Conservation (phyloP, 1,284 basidiomycete genomes). For the Tetrapyrgos nigripes region DNA sequence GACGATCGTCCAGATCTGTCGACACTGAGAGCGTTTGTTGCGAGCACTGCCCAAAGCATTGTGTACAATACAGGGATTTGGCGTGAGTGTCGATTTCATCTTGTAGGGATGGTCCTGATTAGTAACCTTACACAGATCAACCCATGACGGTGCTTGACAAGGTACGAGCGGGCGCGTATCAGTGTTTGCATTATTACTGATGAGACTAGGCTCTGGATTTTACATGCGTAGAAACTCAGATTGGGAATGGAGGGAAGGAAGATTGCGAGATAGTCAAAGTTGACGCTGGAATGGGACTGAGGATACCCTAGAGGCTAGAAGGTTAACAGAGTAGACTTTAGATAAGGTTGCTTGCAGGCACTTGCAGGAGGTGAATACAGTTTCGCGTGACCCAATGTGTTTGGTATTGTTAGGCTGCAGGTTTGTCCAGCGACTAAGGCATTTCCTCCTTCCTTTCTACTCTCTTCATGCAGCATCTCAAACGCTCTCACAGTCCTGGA, state of each 20-base stretch:
- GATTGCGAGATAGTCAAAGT: slow-evolving; percentile 84
- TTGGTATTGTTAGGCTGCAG: too few relatives aligned
- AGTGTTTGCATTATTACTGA: slow-evolving; percentile 13
- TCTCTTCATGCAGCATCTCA: slow-evolving; percentile 64
- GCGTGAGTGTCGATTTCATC: slow-evolving; percentile 65
- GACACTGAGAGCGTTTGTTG: slow-evolving; percentile 83
- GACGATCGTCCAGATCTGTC: slow-evolving; percentile 80
- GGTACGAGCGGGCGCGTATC: slow-evolving; percentile 43
- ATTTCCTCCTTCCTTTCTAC: slow-evolving; percentile 20
- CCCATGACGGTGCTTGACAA: slow-evolving; percentile 82
- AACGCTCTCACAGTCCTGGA: slow-evolving; percentile 65
- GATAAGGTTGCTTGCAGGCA: too few relatives aligned
- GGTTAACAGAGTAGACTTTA: too few relatives aligned
- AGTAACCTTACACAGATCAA: slow-evolving; percentile 62
- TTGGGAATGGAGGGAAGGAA: slow-evolving; percentile 70
- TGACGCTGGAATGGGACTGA: slow-evolving; percentile 34
- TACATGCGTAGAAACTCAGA: slow-evolving; percentile 85
- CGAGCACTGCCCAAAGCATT: slow-evolving; percentile 81
- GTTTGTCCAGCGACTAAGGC: neutral
- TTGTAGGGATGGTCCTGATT: slow-evolving; percentile 6
- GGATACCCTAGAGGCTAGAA: slow-evolving; percentile 4
- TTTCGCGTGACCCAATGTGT: too few relatives aligned
- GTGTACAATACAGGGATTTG: slow-evolving; percentile 84
- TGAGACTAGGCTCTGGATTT: slow-evolving; percentile 72
- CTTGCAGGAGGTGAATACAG: too few relatives aligned